phyloP scores from a whole-genome alignment of 2,329 filamentous ascomycete species.

The Ophiosphaerella narmari region DNA sequence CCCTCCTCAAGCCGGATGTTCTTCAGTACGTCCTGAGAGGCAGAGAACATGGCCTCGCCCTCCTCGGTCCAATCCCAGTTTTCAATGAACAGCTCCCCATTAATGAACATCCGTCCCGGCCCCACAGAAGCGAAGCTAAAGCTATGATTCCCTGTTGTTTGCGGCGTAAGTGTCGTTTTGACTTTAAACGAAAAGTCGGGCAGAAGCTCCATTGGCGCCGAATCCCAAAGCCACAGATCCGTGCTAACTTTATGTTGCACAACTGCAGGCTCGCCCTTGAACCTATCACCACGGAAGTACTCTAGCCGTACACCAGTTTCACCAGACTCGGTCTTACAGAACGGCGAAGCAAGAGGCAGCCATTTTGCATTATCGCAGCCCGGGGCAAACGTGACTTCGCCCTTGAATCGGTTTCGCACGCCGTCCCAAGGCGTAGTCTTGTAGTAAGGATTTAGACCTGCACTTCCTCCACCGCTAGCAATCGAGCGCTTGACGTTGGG shows the following conservation, averaged over 20 bases:
- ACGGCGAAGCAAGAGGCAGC: conserved; percentile 65
- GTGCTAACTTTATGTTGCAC: conserved; percentile 66
- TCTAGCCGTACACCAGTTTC: conserved; percentile 67
- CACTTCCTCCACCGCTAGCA: conserved; percentile 70
- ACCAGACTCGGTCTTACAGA: conserved; percentile 61
- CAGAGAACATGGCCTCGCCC: conserved; percentile 73
- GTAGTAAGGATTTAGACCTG: conserved; percentile 71
- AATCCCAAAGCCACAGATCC: conserved; percentile 73
- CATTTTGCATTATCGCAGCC: conserved; percentile 69
- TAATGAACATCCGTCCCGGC: conserved; percentile 64
- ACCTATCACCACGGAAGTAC: conserved; percentile 67
- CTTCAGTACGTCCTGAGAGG: conserved; percentile 67
- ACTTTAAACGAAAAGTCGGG: conserved; percentile 68
- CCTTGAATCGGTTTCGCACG: conserved; percentile 59
- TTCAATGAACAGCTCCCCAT: conserved; percentile 65
- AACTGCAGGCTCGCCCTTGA: conserved; percentile 61
- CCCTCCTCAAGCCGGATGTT: conserved; percentile 64
- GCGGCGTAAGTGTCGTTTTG: conserved; percentile 64
- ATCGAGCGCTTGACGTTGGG: conserved; percentile 71
- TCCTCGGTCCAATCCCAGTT: conserved; percentile 73
- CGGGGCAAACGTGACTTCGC: conserved; percentile 63
- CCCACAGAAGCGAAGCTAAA: conserved; percentile 72
- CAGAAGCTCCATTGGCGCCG: conserved; percentile 64
- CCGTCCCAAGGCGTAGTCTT: conserved; percentile 68
- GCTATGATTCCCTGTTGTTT: conserved; percentile 64